Conservation (phyloP, 768 basidiomycete species). For the Russula sp. region DNA sequence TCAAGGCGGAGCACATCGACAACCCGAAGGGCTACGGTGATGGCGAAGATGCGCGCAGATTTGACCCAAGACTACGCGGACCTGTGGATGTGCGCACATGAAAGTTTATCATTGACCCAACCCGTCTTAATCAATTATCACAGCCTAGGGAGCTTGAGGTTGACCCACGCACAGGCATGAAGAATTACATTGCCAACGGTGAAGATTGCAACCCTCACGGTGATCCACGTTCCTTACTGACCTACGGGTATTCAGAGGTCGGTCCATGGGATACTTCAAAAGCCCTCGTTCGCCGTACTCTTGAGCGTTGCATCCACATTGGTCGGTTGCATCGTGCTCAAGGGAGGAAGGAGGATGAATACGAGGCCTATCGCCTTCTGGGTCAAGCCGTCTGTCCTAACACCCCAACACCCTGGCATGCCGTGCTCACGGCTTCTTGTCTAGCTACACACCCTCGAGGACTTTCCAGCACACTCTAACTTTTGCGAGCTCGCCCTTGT, state of each 20-base stretch:
- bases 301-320: conserved; percentile 73
- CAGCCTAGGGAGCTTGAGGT: conserved; percentile 79
- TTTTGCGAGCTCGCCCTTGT: conserved; percentile 82
- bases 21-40: conserved; percentile 89
- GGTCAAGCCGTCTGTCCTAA: conserved; percentile 48
- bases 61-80: conserved; percentile 68
- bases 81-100: conserved; percentile 65
- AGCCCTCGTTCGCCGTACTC: conserved; percentile 62
- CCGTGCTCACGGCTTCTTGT: neutral
- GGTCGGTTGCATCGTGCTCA: conserved; percentile 59
- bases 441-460: conserved; percentile 79
- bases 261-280: conserved; percentile 88
- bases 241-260: conserved; percentile 38
- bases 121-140: neutral
- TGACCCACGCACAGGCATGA: conserved; percentile 85
- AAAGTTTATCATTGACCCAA: neutral
- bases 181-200: conserved; percentile 45
- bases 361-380: conserved; percentile 75
- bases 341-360: conserved; percentile 60
- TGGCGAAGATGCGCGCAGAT: conserved; percentile 75
- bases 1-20: conserved; percentile 83
- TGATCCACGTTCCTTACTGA: neutral
- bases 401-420: neutral
- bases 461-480: conserved; percentile 86
- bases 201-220: neutral